Evolutionary conservation across 2,329 filamentous ascomycete genomes (phyloP), one percentile per base, ranked within the genome.

Genomic region (Teratosphaeria destructans): DNA sequence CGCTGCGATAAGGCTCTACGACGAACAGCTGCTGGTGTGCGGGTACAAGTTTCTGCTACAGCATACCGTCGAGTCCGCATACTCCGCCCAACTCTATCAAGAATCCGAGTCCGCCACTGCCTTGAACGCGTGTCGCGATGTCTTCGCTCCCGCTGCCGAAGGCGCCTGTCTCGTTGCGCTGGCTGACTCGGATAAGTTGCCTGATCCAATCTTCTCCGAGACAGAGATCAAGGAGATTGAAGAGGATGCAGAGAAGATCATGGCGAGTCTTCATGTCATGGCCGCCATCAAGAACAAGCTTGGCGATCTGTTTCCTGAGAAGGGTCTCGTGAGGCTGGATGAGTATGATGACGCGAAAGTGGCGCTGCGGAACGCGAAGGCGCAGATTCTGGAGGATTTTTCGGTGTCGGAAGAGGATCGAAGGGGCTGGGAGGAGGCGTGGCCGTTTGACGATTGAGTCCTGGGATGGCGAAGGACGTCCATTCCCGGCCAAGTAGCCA

Each of bases 151-250:
- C 11, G 29, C 29, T 32, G 52, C 26, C 8, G 52, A 54, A 32
- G 52, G 27, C 14, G 12, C 14, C 52, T 54, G 26, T 54, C 26
- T 54, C 4, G 26, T 16, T 26, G 5, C 32, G 3, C 52, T 54
- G 27, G 52, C 52, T n/a, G 14, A 29, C 26, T 35, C 29, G 4
- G 52, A 54, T 8, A 1, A 16, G 23, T 26, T 11, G 6, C 12
- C 32, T 14, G 23, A 32, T 12, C 3, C 19, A 7, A 5, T 32
- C 52, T 54, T 54, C 32, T 54, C 52, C 5, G 23, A 54, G 19
- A 14, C 5, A 11, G 52, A 54, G 52, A 12, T 32, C 16, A 70
- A 72, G 14, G 55, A 23, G 8, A 61, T 61, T 29, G 3, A 53
- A 29, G 56, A 52, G 32, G 59, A 61, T 26, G 26, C 29, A 5